Evolutionary conservation across 805 yeast genomes (phyloP), one percentile per base, ranked within the genome.

Genomic region (Suhomyces emberorum): DNA sequence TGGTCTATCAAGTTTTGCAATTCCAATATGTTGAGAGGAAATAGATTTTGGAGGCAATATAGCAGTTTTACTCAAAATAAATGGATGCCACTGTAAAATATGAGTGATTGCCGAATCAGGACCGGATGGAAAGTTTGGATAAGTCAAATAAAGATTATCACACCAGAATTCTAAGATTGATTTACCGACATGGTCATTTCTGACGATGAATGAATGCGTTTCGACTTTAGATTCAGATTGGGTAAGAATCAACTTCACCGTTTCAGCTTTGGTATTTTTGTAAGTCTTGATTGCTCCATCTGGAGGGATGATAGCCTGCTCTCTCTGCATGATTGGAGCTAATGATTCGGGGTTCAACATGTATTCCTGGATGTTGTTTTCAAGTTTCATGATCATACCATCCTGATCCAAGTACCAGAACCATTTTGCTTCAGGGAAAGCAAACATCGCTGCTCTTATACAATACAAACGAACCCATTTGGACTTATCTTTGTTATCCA

Each of bases 31-130:
- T 21, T 45, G 42, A 4, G 71, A 57, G 32, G 60, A 49, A 12
- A 69, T 63, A 9, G 67, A 55, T 40, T 66, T 61, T 3, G 70
- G 47, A 6, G 88, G 85, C 1, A 93, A 76, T 11, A 91, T 58
- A 0, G 88, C 83, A 3, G 93, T 70, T 51, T 79, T 83, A 37
- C 83, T 73, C 47, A 93, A 69, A 18, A 84, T 63, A 19, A 75
- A 77, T 9, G 96, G 95, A 56, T 91, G 98, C 98, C 98, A 93
- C 60, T 88, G 97, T 48, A 88, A 68, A 30, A 88, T 69, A 56
- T 93, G 98, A n/a, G 86, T 75, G 28, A 91, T 54, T 0, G 93
- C 89, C n/a, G 74, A 70, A 40, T 76, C 78, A 4, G 79, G 83
- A 36, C 74, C 74, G 33, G 59, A 57, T 10, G 74, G 74, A 61